phyloP scores from a whole-genome alignment of 2,329 filamentous ascomycete genomes.

The Aspergillus aculeatus region DNA sequence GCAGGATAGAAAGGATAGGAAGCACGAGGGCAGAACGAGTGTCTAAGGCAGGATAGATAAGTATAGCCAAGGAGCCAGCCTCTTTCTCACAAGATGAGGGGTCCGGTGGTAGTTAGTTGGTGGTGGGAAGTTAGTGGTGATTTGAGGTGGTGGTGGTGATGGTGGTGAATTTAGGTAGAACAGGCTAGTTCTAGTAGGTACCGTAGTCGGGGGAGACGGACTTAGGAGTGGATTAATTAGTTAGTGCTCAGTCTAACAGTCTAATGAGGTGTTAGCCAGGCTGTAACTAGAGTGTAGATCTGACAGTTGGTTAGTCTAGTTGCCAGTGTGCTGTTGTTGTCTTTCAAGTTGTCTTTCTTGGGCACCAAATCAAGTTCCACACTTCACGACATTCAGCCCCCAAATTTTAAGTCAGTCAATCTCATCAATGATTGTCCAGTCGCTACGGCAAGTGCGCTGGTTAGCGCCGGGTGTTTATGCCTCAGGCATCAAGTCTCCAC shows the following conservation, averaged over 20 bases:
- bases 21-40: background rate
- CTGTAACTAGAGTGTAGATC: background rate
- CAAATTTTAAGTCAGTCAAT: background rate
- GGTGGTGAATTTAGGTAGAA: background rate
- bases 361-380: background rate
- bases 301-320: background rate
- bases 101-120: background rate
- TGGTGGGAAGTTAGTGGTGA: background rate
- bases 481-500: conserved; percentile 10
- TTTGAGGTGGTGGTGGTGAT: background rate
- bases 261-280: background rate
- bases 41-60: background rate
- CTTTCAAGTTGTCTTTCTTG: background rate
- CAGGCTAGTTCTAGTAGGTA: background rate
- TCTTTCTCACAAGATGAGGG: background rate
- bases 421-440: background rate
- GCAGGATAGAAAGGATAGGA: background rate
- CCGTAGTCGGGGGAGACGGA: background rate
- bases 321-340: background rate
- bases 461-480: background rate
- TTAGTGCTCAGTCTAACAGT: background rate
- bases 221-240: background rate
- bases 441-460: background rate
- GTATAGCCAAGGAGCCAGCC: conserved; percentile 4
- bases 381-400: background rate